These are phyloP conservation scores for Talaromyces liani DNA, from an alignment of 495 filamentous ascomycete genomes.

Conservation along the genomic window DNA sequence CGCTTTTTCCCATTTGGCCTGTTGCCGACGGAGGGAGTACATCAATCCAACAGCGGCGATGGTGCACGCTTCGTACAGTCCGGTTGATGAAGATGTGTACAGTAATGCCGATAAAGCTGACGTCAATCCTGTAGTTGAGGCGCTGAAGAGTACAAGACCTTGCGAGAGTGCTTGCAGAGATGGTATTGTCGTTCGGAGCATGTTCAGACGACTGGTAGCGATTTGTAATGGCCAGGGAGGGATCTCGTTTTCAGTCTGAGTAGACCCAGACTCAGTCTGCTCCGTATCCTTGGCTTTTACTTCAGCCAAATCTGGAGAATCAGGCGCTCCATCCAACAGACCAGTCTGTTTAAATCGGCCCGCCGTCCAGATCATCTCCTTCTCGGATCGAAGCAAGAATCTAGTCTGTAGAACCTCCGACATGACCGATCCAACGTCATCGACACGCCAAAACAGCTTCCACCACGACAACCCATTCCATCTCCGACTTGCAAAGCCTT, in stretches of 20 bases:
- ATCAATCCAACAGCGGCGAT: conserved; percentile 73
- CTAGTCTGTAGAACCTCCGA: conserved; percentile 63
- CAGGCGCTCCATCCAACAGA: conserved; percentile 20
- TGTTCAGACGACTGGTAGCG: conserved; percentile 36
- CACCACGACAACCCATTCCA: conserved; percentile 85
- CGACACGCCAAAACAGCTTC: conserved; percentile 90
- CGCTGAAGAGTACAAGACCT: conserved; percentile 64
- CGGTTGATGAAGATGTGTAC: conserved; percentile 53
- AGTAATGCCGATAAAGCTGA: conserved; percentile 59
- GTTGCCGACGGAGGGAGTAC: conserved; percentile 65
- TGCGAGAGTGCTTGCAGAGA: conserved; percentile 75
- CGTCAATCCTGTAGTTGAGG: conserved; percentile 55
- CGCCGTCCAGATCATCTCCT: conserved; percentile 67
- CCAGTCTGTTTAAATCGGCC: conserved; percentile 72
- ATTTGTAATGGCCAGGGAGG: conserved; percentile 42
- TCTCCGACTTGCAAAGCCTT: conserved; percentile 56
- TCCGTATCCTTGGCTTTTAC: background rate
- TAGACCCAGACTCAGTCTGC: background rate
- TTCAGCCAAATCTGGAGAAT: background rate
- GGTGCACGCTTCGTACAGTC: conserved; percentile 68
- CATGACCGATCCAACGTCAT: conserved; percentile 78
- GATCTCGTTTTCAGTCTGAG: conserved; percentile 27
- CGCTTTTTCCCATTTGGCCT: conserved; percentile 69
- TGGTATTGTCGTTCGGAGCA: conserved; percentile 59
- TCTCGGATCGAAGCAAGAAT: conserved; percentile 73